A percentile compares a stretch with the other conserved stretches of the same genome.
These are phyloP conservation scores for Pichia paraexigua DNA, from an alignment of 805 yeast genomes.

Conservation along the genomic window DNA sequence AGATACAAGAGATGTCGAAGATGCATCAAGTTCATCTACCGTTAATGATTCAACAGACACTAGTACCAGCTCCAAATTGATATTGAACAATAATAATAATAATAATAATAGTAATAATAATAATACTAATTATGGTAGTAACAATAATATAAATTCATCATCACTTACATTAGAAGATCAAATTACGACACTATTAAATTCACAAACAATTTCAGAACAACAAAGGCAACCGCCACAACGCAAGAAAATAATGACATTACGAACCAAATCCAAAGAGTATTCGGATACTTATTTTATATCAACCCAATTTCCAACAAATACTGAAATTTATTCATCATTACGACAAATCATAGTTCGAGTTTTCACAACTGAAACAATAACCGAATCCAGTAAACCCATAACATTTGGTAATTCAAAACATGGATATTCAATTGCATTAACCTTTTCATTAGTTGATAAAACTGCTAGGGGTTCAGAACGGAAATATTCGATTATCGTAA, in stretches of 20 bases:
- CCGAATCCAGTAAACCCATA: conserved; percentile 51
- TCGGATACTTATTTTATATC: conserved; percentile 33
- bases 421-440: conserved; percentile 52
- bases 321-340: conserved; percentile 44
- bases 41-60: not conserved
- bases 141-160: not conserved
- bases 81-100: not conserved
- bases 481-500: conserved; percentile 52
- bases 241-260: conserved; percentile 7
- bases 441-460: conserved; percentile 55
- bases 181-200: conserved; percentile 1
- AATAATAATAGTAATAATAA: too few relatives aligned
- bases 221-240: not conserved
- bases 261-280: conserved; percentile 11
- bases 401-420: conserved; percentile 54
- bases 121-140: too few relatives aligned
- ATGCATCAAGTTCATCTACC: not conserved
- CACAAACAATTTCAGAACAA: not conserved
- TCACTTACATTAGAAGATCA: conserved; percentile 7
- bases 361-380: conserved; percentile 58
- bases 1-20: not conserved
- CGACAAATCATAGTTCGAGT: conserved; percentile 55
- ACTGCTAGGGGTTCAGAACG: conserved; percentile 72
- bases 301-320: conserved; percentile 52
- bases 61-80: not conserved